Evolutionary conservation across 352 stramenopile genomes (phyloP).

Genomic region (Thraustochytrium striatum): DNA sequence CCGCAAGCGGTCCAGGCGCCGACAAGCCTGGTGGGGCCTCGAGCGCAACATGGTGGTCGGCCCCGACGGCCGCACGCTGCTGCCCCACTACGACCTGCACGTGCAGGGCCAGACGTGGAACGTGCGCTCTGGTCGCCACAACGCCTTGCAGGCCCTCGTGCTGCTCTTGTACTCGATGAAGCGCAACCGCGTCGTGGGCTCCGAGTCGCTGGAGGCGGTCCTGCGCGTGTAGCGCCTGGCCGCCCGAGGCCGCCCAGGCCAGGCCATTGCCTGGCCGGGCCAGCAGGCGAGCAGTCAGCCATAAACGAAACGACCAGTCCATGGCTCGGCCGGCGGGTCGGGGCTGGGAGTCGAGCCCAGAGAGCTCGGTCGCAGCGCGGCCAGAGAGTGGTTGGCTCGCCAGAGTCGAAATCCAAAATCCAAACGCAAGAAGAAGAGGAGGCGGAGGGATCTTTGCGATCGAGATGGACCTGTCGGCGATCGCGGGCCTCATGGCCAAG

Average conservation of each 20-base stretch:
- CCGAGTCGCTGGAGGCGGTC: too few relatives aligned
- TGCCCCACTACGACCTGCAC: conserved; percentile 31
- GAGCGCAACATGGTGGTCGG: conserved; percentile 13
- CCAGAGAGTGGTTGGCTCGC: not conserved
- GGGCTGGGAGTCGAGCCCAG: too few relatives aligned
- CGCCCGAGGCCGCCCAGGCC: too few relatives aligned
- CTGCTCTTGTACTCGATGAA: conserved; percentile 40
- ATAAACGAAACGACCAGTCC: too few relatives aligned
- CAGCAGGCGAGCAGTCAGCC: too few relatives aligned
- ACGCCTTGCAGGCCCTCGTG: conserved; percentile 30
- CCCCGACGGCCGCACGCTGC: not conserved
- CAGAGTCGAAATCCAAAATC: not conserved
- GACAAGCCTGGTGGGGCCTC: conserved; percentile 10
- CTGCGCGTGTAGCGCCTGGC: too few relatives aligned
- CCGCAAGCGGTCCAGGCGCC: not conserved
- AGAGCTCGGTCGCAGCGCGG: not conserved
- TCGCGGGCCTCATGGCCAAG: conserved; percentile 35
- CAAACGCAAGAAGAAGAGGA: conserved; percentile 4
- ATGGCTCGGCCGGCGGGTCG: too few relatives aligned
- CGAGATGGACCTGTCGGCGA: not conserved
- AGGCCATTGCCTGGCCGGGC: too few relatives aligned
- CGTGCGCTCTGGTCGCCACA: conserved; percentile 37
- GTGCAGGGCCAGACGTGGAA: conserved; percentile 4
- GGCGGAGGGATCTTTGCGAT: not conserved
- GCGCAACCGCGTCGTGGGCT: too few relatives aligned